Evolutionary conservation across 345 rosid species (phyloP).

Genomic region (rapeseed (Brassica napus)): DNA sequence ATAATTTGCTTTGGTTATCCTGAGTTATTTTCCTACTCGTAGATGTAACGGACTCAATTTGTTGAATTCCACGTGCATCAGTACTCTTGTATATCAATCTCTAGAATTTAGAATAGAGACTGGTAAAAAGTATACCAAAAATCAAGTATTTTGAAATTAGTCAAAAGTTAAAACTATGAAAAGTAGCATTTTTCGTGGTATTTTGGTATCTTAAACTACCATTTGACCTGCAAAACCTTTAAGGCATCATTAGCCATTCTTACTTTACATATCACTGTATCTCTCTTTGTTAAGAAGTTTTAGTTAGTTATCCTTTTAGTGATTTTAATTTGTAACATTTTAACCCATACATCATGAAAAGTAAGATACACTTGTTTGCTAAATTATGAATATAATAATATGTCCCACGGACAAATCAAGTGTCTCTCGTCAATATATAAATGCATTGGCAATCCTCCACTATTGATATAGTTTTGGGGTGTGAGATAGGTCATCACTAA

Average conservation of each 20-base stretch:
- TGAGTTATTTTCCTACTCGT: background rate
- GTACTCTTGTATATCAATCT: background rate
- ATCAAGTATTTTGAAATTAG: background rate
- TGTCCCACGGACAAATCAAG: no score
- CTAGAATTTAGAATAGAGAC: background rate
- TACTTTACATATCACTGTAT: background rate
- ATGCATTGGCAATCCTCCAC: no score
- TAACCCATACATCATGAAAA: background rate
- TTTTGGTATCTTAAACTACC: background rate
- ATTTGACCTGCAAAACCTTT: background rate
- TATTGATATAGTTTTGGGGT: no score
- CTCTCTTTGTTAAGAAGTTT: background rate
- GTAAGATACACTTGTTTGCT: background rate
- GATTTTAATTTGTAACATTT: background rate
- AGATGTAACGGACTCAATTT: background rate
- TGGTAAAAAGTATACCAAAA: background rate
- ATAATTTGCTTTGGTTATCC: background rate
- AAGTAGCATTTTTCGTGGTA: background rate
- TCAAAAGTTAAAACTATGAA: background rate
- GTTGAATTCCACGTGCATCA: background rate
- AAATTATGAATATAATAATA: background rate
- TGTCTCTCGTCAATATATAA: no score
- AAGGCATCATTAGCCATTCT: background rate
- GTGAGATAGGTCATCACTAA: no score
- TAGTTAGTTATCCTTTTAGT: background rate